These are phyloP conservation scores for Microcyclospora pomicola DNA, from an alignment of 2,329 filamentous ascomycete species.

Conservation along the genomic window DNA sequence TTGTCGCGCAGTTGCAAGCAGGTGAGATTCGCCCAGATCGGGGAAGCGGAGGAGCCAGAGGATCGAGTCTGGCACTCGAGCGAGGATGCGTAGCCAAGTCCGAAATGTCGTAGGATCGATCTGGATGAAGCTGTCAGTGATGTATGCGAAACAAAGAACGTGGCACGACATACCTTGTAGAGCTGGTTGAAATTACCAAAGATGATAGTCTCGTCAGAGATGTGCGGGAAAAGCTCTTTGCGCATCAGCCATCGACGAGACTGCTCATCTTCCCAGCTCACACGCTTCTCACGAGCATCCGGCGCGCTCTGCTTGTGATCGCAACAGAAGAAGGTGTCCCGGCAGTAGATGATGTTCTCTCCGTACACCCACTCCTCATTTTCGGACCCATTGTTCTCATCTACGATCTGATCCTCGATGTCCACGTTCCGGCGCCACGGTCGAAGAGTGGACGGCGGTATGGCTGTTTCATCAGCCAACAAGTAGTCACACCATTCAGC, in stretches of 20 bases:
- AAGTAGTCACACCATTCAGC: constrained; percentile 99
- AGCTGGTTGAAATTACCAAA: constrained; percentile 97
- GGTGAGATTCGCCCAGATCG: constrained; percentile 76
- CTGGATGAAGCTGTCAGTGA: constrained; percentile 30
- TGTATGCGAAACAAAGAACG: neutral
- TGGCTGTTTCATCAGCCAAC: constrained; percentile 74
- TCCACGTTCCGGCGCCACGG: constrained; percentile 63
- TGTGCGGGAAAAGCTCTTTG: constrained; percentile 72
- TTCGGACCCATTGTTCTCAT: constrained; percentile 49
- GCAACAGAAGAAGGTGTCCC: constrained; percentile 95
- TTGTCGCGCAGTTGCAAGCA: constrained; percentile 60
- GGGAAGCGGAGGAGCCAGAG: constrained; percentile 96
- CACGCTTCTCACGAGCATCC: constrained; percentile 49
- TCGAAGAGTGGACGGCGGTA: constrained; percentile 68
- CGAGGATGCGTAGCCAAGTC: constrained; percentile 84
- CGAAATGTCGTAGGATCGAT: constrained; percentile 96
- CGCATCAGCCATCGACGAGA: constrained; percentile 78
- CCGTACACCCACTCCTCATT: constrained; percentile 79
- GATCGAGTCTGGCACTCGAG: constrained; percentile 70
- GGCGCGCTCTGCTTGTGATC: constrained; percentile 85
- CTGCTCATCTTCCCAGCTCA: constrained; percentile 78
- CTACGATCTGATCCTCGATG: constrained; percentile 51
- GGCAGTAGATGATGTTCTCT: constrained; percentile 90
- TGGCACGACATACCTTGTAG: constrained; percentile 62
- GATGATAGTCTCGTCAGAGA: constrained; percentile 75